Evolutionary conservation across 768 basidiomycete species (phyloP), one percentile per base, ranked within the genome.

Genomic region (Boletus sp.): DNA sequence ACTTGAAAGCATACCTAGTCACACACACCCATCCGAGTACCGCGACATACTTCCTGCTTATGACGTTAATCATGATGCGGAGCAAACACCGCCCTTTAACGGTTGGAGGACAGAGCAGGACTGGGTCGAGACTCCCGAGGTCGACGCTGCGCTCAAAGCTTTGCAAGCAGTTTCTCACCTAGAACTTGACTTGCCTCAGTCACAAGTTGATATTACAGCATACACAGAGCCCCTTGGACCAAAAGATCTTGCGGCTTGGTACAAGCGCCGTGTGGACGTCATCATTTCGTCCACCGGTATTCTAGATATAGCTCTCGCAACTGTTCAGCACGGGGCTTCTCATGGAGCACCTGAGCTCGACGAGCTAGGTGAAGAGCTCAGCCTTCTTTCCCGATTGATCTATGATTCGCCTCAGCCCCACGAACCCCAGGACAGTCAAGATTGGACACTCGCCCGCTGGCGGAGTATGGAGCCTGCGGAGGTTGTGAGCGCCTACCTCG

Each of bases 341-440:
- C 83, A 84, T 62, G 89, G 88, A 14, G 77, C 97, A 12, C 80
- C 84, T 18, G 83, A 77, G 1, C 80, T 99, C 41, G 95, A 96
- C 62, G 84, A 86, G 65, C 72, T 94, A 3, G 96, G 94, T 2
- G 96, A 98, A 75, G 95, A 98, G 52, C 81, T 98, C 40, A 90
- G 85, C 61, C 82, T 98, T 7, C 80, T 99, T 37, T 87, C 90
- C 1, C 81, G 88, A 18, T 80, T 98, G 45, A 85, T 95, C 12
- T 99, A 99, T 63, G 94, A 97, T 67, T 78, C 84, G 10, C 80
- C 81, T 52, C 77, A 79, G 48, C 70, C 77, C 1, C 59, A 47
- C 7, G 71, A 76, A 37, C 77, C 78, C 8, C 71, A 71, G 45
- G 65, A 69, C 6, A 72, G 71, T 17, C 79, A 82, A n/a, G 85